phyloP scores from a whole-genome alignment of 345 rosid genomes.

The Orychophragmus violaceus region DNA sequence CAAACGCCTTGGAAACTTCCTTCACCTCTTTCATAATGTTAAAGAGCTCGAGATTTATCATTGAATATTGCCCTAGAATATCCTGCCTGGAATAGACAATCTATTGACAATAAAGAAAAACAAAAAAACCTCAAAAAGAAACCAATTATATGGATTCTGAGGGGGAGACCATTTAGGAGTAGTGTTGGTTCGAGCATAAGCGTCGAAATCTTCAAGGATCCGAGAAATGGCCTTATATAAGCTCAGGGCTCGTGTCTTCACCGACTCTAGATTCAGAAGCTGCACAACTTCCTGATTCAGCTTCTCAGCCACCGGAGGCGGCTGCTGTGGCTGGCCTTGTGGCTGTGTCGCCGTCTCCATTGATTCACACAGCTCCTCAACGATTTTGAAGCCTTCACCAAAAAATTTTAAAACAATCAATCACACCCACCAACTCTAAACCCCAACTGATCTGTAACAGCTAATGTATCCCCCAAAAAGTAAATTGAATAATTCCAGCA shows the following conservation, averaged over 20 bases:
- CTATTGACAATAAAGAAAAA: background rate
- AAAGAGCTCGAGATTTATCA: conserved; percentile 92
- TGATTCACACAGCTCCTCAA: too few relatives aligned
- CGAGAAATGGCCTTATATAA: conserved; percentile 77
- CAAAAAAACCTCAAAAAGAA: background rate
- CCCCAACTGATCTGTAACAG: conserved; percentile 19
- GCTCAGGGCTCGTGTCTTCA: conserved; percentile 70
- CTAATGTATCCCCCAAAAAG: background rate
- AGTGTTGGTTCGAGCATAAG: conserved; percentile 41
- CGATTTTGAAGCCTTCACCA: too few relatives aligned
- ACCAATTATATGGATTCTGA: background rate
- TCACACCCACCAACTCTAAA: conserved; percentile 7
- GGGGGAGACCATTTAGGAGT: conserved; percentile 65
- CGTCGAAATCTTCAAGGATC: conserved; percentile 48
- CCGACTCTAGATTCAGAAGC: conserved; percentile 64
- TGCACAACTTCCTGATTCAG: conserved; percentile 58
- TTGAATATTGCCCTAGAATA: conserved; percentile 76
- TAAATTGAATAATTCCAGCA: background rate
- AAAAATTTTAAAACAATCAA: background rate
- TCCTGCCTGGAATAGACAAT: conserved; percentile 54
- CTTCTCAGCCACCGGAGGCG: conserved; percentile 42
- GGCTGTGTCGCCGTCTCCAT: conserved; percentile 22
- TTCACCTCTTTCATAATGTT: conserved; percentile 77
- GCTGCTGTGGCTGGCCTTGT: background rate
- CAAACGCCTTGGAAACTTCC: conserved; percentile 75